Conservation (phyloP, 805 yeast species). For the Ogataea kodamae region DNA sequence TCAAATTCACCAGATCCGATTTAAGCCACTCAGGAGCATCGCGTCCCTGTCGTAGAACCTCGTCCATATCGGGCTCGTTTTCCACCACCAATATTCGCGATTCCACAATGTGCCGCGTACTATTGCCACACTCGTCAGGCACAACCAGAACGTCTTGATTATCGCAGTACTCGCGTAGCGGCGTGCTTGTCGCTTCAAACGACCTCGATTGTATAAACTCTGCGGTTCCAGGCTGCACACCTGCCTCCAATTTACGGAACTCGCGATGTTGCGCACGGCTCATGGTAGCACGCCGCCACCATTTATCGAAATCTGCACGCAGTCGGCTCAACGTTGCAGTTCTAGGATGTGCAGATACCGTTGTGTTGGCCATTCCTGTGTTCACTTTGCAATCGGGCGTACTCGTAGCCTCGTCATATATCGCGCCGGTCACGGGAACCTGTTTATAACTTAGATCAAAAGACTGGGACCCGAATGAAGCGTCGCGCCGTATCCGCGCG, state of each 20-base stretch:
- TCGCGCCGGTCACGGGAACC: slow-evolving; percentile 12
- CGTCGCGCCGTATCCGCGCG: slow-evolving; percentile 6
- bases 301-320: slow-evolving; percentile 16
- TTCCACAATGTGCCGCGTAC: slow-evolving; percentile 12
- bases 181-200: slow-evolving; percentile 19
- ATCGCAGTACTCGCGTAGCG: slow-evolving; percentile 4
- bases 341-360: slow-evolving; percentile 9
- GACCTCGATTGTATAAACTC: slow-evolving; percentile 10
- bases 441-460: slow-evolving; percentile 3
- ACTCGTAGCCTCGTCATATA: slow-evolving; percentile 18
- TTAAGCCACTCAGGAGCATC: slow-evolving; percentile 19
- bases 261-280: slow-evolving; percentile 7
- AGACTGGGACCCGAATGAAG: slow-evolving; percentile 8
- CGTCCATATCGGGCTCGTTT: slow-evolving; percentile 20
- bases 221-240: slow-evolving; percentile 9
- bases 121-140: slow-evolving; percentile 8
- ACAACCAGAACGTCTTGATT: slow-evolving; percentile 12
- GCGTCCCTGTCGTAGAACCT: slow-evolving; percentile 15
- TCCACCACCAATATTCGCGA: slow-evolving; percentile 23
- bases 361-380: slow-evolving; percentile 5
- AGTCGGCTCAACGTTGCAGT: slow-evolving; percentile 13
- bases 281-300: slow-evolving; percentile 16
- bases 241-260: slow-evolving; percentile 4
- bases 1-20: slow-evolving; percentile 18
- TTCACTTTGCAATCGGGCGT: slow-evolving; percentile 19